These are phyloP conservation scores for Umbilicus rupestris DNA, from an alignment of 164 flowering plant species.

Conservation along the genomic window DNA sequence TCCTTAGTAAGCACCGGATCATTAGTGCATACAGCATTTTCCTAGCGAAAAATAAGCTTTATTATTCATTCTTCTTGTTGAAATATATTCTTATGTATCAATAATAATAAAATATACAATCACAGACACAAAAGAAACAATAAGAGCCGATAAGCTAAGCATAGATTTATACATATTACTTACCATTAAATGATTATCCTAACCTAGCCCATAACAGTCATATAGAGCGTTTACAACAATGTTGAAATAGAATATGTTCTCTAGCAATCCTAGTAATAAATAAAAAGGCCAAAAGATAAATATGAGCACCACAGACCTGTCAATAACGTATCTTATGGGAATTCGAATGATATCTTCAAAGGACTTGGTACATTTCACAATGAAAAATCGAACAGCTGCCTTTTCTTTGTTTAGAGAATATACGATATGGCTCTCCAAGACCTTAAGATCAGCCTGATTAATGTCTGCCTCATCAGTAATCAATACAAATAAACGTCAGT, in stretches of 20 bases:
- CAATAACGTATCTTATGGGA: conserved; percentile 44
- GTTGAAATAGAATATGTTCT: background rate
- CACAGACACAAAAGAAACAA: background rate
- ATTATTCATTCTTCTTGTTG: no score
- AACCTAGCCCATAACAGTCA: no score
- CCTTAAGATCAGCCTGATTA: conserved; percentile 27
- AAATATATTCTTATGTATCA: no score
- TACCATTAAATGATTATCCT: no score
- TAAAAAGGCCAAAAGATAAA: background rate
- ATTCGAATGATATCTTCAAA: conserved; percentile 19
- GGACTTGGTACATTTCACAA: conserved; percentile 41
- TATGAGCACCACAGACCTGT: conserved; percentile 41
- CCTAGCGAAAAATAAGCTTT: no score
- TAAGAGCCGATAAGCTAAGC: background rate
- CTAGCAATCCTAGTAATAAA: background rate
- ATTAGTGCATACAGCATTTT: no score
- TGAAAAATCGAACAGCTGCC: conserved; percentile 48
- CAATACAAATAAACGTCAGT: background rate
- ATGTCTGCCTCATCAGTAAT: conserved; percentile 40
- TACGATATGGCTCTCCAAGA: conserved; percentile 45
- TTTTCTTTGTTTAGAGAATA: conserved; percentile 61
- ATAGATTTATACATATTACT: no score
- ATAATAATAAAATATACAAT: no score
- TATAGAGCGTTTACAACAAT: background rate
- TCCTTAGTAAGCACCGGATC: no score